Evolutionary conservation across 371 early-diverging fungal species (phyloP).

Genomic region (Rhizomucor miehei): DNA sequence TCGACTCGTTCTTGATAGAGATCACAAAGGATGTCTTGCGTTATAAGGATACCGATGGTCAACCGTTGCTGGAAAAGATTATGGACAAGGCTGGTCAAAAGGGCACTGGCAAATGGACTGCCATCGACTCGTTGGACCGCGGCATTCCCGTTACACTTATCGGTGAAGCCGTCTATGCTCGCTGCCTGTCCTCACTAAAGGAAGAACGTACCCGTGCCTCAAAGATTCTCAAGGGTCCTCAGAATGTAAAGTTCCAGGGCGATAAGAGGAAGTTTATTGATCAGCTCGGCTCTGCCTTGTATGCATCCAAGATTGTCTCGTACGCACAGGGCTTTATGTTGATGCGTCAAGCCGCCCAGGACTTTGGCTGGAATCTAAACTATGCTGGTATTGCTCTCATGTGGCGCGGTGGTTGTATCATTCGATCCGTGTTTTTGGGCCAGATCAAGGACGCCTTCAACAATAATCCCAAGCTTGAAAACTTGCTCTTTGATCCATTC

Average conservation of each 20-base stretch:
- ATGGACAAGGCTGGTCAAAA: conserved; percentile 98
- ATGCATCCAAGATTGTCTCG: conserved; percentile 97
- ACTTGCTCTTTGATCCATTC: conserved; percentile 91
- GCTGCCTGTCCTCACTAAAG: conserved; percentile 95
- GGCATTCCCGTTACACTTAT: conserved; percentile 96
- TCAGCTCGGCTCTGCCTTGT: conserved; percentile 90
- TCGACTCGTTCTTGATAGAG: conserved; percentile 97
- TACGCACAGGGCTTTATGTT: conserved; percentile 99
- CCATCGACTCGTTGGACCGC: conserved; percentile 89
- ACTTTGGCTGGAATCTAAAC: conserved; percentile 94
- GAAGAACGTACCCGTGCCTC: conserved; percentile 89
- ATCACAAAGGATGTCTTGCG: conserved; percentile 92
- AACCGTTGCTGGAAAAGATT: conserved; percentile 91
- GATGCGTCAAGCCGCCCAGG: conserved; percentile 93
- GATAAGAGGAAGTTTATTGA: conserved; percentile 84
- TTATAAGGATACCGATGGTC: conserved; percentile 88
- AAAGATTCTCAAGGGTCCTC: conserved; percentile 80
- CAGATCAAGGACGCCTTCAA: conserved; percentile 94
- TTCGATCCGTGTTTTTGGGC: conserved; percentile 92
- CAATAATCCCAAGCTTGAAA: conserved; percentile 81
- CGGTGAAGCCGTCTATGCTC: conserved; percentile 97
- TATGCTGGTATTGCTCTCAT: conserved; percentile 95
- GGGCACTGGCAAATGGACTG: conserved; percentile 99
- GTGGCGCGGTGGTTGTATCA: conserved; percentile 99
- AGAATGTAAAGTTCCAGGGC: conserved; percentile 61